Conservation (phyloP, 805 yeast species). For the Kodamaea kakaduensis region DNA sequence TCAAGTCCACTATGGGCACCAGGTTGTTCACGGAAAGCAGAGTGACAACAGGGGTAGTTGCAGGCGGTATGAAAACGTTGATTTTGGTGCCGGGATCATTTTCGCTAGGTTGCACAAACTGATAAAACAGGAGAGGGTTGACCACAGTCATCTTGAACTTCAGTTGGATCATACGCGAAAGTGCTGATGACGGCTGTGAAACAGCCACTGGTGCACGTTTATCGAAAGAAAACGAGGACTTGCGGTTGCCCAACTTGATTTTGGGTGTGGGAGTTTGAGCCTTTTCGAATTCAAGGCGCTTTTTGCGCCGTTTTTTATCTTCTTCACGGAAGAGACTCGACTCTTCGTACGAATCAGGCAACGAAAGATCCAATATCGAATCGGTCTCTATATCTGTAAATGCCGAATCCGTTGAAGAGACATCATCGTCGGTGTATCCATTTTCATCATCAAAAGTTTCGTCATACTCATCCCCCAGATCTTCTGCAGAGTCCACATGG, state of each 20-base stretch:
- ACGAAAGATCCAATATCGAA: slow-evolving; percentile 28
- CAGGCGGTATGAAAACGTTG: slow-evolving; percentile 35
- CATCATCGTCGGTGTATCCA: slow-evolving; percentile 22
- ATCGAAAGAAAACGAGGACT: slow-evolving; percentile 17
- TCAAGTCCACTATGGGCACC: slow-evolving; percentile 34
- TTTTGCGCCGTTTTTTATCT: slow-evolving; percentile 15
- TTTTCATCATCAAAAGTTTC: slow-evolving; percentile 22
- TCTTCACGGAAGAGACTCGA: slow-evolving; percentile 4
- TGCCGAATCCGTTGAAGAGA: slow-evolving; percentile 37
- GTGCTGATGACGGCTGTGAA: slow-evolving; percentile 33
- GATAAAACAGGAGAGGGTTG: slow-evolving; percentile 44
- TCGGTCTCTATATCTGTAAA: slow-evolving; percentile 42
- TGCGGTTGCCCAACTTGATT: slow-evolving; percentile 1
- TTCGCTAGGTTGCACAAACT: slow-evolving; percentile 30
- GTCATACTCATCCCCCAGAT: slow-evolving; percentile 17
- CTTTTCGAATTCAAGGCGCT: slow-evolving; percentile 13
- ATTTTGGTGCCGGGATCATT: slow-evolving; percentile 13
- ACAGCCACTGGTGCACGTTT: slow-evolving; percentile 14
- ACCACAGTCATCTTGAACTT: slow-evolving; percentile 30
- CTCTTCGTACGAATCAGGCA: slow-evolving; percentile 21
- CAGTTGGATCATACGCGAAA: slow-evolving; percentile 32
- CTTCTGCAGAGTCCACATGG: too few species aligned
- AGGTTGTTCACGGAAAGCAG: slow-evolving; percentile 23
- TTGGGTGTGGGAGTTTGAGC: slow-evolving; percentile 3
- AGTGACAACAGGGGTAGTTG: slow-evolving; percentile 20